Evolutionary conservation across 73 alveolate genomes (phyloP).

Genomic region (Tetrahymena borealis): DNA sequence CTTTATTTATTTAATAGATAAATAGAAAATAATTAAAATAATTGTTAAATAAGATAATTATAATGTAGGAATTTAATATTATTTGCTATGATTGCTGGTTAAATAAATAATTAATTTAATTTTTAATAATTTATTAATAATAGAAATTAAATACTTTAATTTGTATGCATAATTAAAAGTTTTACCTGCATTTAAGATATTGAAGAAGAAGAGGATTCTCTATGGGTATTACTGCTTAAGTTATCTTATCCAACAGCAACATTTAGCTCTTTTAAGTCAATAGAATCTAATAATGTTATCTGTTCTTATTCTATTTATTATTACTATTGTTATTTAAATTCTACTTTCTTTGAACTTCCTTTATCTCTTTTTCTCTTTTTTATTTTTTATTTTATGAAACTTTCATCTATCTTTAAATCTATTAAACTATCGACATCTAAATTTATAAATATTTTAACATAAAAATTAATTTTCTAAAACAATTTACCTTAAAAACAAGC

Average conservation of each 20-base stretch:
- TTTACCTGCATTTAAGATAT: neutral
- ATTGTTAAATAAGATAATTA: no score
- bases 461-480: neutral
- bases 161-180: no score
- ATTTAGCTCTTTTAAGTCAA: neutral
- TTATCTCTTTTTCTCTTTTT: neutral
- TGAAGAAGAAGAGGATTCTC: neutral
- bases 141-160: no score
- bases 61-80: no score
- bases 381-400: neutral
- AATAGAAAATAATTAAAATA: no score
- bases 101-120: no score
- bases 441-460: conserved; percentile 2
- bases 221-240: neutral
- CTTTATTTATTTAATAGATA: no score
- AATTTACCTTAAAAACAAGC: neutral
- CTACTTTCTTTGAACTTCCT: neutral
- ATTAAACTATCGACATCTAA: neutral
- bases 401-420: neutral
- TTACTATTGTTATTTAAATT: neutral
- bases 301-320: neutral
- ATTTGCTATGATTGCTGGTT: no score
- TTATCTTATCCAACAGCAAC: neutral
- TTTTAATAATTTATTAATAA: no score
- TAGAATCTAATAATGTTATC: neutral